Base-by-base conservation (phyloP, 169 alveolate species). In the Perkinsus marinus region DNA sequence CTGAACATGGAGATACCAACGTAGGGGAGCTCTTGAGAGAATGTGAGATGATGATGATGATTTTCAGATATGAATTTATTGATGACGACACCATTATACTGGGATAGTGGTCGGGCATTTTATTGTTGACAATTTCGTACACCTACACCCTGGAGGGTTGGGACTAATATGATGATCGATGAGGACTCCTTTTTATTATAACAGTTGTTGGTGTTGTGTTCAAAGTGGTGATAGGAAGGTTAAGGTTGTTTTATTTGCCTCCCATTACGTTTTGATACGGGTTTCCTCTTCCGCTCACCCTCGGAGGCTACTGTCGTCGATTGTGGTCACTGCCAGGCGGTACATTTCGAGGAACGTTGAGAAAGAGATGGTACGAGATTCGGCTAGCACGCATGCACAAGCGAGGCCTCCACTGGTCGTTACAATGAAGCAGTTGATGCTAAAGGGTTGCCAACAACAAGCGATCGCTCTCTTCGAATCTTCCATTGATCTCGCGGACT, bases 1-100 rank as follows among this genome's bases (percentile, higher is more conserved):
- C 90, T 97, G 38, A 96, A 96, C 93, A 94, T 96, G 90, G 98
- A 96, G 91, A 94, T 96, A 0, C 98, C 98, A 2, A 57, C 79
- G 79, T 57, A 57, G 22, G 79, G 37, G 37, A 26, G 36, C 46
- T 41, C 10, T 3, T 3, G 46, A 41, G 46, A 10, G 3, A 10
- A 41, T 41, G 10, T 3, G 3, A 41, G 46, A 10, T 41, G 10
- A 10, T 41, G 46, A 6, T 41, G 46, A 6, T 41, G 26, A n/a
- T 57, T 57, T 16, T 57, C 79, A 57, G 79, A 57, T 57, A 57
- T 57, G 79, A 57, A 30, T 57, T 57, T 57, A 57, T 57, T 16
- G 79, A 57, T 57, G 79, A 57, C 34, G 79, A 57, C 34, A 57
- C 79, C 22, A 57, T 57, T 16, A 30, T 57, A 19, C 34, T 57